Percentiles rank a stretch among this genome's conserved stretches.
These are phyloP conservation scores for Corrigiola litoralis DNA, from an alignment of 179 eudicot species.

Conservation along the genomic window DNA sequence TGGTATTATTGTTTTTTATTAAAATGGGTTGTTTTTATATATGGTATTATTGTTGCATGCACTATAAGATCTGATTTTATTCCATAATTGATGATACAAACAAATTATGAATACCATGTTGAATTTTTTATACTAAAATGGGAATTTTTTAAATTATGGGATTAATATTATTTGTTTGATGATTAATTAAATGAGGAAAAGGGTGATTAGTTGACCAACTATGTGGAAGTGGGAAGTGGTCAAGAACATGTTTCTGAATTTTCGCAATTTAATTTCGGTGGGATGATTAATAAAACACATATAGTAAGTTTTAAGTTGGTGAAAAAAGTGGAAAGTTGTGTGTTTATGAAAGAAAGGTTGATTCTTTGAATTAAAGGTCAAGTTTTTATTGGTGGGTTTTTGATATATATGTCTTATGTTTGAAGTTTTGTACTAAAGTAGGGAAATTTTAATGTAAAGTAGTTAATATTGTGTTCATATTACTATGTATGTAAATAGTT, in stretches of 20 bases:
- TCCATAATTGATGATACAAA: no score
- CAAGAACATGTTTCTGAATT: conserved; percentile 23
- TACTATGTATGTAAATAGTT: no score
- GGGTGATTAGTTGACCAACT: conserved; percentile 18
- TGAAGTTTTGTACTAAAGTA: background rate
- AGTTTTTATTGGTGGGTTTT: background rate
- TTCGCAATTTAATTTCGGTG: background rate
- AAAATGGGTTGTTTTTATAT: background rate
- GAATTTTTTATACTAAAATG: no score
- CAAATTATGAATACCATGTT: no score
- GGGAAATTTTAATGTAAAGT: background rate
- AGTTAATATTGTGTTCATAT: no score
- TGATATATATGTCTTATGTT: background rate
- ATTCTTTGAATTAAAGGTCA: conserved; percentile 3
- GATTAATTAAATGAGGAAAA: background rate
- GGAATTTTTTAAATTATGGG: background rate
- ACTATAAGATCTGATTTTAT: conserved; percentile 4
- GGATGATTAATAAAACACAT: no score
- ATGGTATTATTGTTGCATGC: conserved; percentile 5
- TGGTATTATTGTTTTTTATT: background rate
- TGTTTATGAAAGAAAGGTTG: background rate
- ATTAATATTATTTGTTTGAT: background rate
- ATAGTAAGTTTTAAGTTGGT: no score
- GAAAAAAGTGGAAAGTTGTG: background rate
- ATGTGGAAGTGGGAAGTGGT: conserved; percentile 1